These are phyloP conservation scores for Clavispora vitiphila DNA, from an alignment of 805 yeast genomes.

Conservation along the genomic window DNA sequence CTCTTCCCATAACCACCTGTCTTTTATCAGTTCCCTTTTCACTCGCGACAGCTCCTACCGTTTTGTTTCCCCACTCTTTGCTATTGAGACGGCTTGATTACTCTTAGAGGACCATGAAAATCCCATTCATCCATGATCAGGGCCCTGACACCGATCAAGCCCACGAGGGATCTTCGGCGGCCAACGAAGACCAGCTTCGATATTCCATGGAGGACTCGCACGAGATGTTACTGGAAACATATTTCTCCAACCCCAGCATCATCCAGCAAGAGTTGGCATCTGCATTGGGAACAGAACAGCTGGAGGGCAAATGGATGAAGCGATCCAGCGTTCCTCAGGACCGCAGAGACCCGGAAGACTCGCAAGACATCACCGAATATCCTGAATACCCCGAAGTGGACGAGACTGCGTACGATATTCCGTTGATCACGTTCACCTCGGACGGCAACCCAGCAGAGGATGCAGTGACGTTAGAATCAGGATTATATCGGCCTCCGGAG, in stretches of 20 bases:
- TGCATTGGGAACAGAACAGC: slow-evolving; percentile 2
- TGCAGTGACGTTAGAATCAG: slow-evolving; percentile 7
- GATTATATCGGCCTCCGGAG: slow-evolving; percentile 1
- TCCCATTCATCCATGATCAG: not conserved
- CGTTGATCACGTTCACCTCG: slow-evolving; percentile 13
- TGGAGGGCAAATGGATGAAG: slow-evolving; percentile 1
- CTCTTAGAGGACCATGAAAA: not conserved
- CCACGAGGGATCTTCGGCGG: not conserved
- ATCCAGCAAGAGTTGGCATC: not conserved
- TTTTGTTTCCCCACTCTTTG: too few relatives aligned
- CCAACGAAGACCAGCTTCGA: not conserved
- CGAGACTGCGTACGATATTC: slow-evolving; percentile 11
- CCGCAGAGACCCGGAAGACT: not conserved
- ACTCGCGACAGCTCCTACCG: too few relatives aligned
- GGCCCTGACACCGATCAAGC: not conserved
- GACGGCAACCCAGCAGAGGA: not conserved
- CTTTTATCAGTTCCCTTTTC: too few relatives aligned
- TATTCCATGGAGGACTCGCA: slow-evolving; percentile 2
- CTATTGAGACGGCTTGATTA: not conserved
- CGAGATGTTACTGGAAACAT: slow-evolving; percentile 6
- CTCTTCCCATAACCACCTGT: too few relatives aligned
- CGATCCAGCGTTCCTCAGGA: not conserved
- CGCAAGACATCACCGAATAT: not conserved
- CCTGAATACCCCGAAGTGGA: slow-evolving; percentile 1
- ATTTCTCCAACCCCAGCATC: slow-evolving; percentile 3